Evolutionary conservation across 257 asterid genomes (phyloP).

Genomic region (Catharanthus roseus): DNA sequence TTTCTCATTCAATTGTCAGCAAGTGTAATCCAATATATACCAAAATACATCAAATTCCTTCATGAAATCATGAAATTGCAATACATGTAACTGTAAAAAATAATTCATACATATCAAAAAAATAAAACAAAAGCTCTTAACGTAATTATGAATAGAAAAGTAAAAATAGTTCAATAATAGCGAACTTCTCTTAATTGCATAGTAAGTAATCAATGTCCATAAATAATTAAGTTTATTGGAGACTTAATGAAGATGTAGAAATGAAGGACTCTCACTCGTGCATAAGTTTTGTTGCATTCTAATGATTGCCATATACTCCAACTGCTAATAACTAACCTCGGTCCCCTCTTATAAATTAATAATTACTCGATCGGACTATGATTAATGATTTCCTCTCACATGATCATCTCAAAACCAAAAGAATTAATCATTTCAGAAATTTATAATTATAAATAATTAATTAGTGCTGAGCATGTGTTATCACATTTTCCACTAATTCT

Average conservation of each 20-base stretch:
- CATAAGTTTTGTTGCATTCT: slow-evolving; percentile 1
- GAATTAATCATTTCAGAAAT: not conserved
- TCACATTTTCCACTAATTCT: not conserved
- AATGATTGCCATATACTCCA: not conserved
- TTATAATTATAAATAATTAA: not conserved
- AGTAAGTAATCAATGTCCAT: not conserved
- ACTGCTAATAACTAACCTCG: slow-evolving; percentile 8
- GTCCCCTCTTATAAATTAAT: not conserved
- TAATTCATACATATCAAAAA: too few relatives aligned
- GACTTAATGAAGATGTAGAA: not conserved
- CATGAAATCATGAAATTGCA: too few relatives aligned
- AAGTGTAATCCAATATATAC: too few relatives aligned
- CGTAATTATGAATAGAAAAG: too few relatives aligned
- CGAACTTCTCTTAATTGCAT: too few relatives aligned
- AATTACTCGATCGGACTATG: not conserved
- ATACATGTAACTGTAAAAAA: too few relatives aligned
- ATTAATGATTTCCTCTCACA: slow-evolving; percentile 5
- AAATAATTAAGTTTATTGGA: not conserved
- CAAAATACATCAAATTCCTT: too few relatives aligned
- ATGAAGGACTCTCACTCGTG: not conserved
- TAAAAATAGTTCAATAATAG: too few relatives aligned
- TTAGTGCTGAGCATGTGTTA: slow-evolving; percentile 7
- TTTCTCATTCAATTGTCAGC: too few relatives aligned
- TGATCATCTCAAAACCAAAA: not conserved
- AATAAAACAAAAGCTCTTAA: not conserved